Percentiles rank a stretch among this genome's conserved stretches.
Evolutionary conservation across 2,329 filamentous ascomycete genomes (phyloP).

Genomic region (Microsporum audouinii): DNA sequence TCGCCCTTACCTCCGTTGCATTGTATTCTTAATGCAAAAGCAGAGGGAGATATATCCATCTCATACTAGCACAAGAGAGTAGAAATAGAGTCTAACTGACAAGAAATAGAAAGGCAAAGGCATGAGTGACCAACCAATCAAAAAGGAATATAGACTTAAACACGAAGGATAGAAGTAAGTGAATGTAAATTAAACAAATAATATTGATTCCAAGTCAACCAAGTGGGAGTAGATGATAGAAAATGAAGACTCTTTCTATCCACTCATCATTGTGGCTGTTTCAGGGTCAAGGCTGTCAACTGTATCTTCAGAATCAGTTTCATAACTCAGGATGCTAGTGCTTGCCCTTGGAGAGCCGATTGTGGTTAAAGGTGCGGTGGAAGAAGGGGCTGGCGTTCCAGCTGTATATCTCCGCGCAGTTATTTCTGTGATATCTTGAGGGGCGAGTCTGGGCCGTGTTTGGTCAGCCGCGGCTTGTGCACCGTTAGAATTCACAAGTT

Average conservation of each 20-base stretch:
- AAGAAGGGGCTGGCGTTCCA: conserved; percentile 15
- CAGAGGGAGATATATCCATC: neutral
- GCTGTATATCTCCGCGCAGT: conserved; percentile 7
- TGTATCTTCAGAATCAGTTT: conserved; percentile 20
- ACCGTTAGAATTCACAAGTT: conserved; percentile 35
- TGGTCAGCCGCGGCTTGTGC: conserved; percentile 14
- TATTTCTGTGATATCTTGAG: conserved; percentile 10
- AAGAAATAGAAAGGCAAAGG: neutral
- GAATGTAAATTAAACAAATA: no score
- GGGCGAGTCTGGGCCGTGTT: neutral
- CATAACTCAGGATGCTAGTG: conserved; percentile 20
- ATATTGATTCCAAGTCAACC: neutral
- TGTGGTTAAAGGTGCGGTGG: conserved; percentile 18
- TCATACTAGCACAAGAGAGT: neutral
- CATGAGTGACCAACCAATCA: neutral
- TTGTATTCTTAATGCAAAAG: no score
- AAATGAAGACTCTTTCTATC: neutral
- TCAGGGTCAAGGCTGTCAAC: conserved; percentile 20
- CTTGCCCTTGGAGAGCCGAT: conserved; percentile 20
- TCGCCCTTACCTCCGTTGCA: neutral
- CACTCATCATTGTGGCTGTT: conserved; percentile 14
- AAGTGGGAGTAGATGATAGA: neutral
- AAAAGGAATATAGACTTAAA: neutral
- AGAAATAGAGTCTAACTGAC: neutral
- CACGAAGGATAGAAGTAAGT: no score